Evolutionary conservation across 1,139 yeast genomes (phyloP).

Genomic region (Schizosaccharomyces versatilis): DNA sequence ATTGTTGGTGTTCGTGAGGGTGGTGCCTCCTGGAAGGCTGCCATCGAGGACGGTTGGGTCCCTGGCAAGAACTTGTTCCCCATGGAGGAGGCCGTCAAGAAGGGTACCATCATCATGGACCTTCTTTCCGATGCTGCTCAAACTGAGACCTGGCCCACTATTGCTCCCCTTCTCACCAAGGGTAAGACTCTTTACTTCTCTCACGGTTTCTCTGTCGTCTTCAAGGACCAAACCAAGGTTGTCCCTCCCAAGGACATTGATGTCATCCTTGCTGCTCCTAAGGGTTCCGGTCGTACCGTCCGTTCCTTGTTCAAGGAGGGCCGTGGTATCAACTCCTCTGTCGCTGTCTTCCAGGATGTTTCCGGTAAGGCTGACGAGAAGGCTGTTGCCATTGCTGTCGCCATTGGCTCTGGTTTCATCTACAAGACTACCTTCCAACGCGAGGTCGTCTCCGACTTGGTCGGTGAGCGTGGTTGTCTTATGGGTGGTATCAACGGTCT

Average conservation of each 20-base stretch:
- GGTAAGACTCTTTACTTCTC: slow-evolving; percentile 94
- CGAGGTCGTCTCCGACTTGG: slow-evolving; percentile 96
- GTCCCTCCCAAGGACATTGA: slow-evolving; percentile 88
- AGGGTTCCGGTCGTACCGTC: slow-evolving; percentile 99
- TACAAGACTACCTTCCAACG: slow-evolving; percentile 98
- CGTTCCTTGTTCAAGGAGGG: slow-evolving; percentile 98
- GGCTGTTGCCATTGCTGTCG: slow-evolving; percentile 95
- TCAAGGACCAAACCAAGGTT: slow-evolving; percentile 90
- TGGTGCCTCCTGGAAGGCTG: slow-evolving; percentile 99
- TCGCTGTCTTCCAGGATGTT: slow-evolving; percentile 87
- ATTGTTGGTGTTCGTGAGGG: slow-evolving; percentile 94
- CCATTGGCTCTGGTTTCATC: slow-evolving; percentile 98
- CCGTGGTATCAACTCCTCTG: slow-evolving; percentile 97
- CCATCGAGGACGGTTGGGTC: slow-evolving; percentile 98
- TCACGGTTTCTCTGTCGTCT: slow-evolving; percentile 98
- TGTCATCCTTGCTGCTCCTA: slow-evolving; percentile 97
- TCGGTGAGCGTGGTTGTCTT: slow-evolving; percentile 99
- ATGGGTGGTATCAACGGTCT: slow-evolving; percentile 99
- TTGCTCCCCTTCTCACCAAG: slow-evolving; percentile 82
- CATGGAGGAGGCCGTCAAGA: slow-evolving; percentile 73
- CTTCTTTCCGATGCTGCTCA: slow-evolving; percentile 97
- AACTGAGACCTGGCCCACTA: slow-evolving; percentile 82
- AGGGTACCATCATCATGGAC: slow-evolving; percentile 93
- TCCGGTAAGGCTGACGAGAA: slow-evolving; percentile 98
- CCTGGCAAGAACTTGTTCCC: slow-evolving; percentile 96